Evolutionary conservation across 768 basidiomycete species (phyloP).

Genomic region (Porpolomopsis calyptriformis): DNA sequence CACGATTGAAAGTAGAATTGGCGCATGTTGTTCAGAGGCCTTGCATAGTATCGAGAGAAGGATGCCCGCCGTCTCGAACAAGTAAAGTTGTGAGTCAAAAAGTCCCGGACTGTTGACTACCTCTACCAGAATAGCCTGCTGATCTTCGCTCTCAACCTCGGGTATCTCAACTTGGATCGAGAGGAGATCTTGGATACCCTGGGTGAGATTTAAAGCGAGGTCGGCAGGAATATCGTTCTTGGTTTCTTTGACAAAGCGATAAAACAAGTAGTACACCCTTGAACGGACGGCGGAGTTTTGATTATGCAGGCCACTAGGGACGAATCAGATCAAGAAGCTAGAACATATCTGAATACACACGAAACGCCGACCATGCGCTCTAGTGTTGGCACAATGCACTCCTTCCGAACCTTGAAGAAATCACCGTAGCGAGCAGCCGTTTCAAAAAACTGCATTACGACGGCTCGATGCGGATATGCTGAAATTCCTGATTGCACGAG

Average conservation of each 20-base stretch:
- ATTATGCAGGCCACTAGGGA: slow-evolving; percentile 75
- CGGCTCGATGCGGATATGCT: slow-evolving; percentile 72
- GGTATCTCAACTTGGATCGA: slow-evolving; percentile 67
- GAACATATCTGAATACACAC: slow-evolving; percentile 33
- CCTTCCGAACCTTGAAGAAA: slow-evolving; percentile 90
- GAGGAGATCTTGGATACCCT: slow-evolving; percentile 68
- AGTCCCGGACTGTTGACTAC: slow-evolving; percentile 57
- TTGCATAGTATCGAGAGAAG: slow-evolving; percentile 70
- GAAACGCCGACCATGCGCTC: slow-evolving; percentile 79
- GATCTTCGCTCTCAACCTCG: slow-evolving; percentile 58
- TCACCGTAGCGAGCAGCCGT: slow-evolving; percentile 85
- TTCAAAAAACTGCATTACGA: slow-evolving; percentile 88
- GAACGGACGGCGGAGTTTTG: slow-evolving; percentile 56
- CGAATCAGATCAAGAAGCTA: slow-evolving; percentile 6
- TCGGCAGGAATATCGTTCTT: slow-evolving; percentile 66
- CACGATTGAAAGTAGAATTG: slow-evolving; percentile 63
- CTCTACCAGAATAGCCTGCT: slow-evolving; percentile 64
- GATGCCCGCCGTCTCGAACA: slow-evolving; percentile 86
- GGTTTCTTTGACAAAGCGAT: slow-evolving; percentile 81
- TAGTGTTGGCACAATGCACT: slow-evolving; percentile 77
- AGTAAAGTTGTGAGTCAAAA: slow-evolving; percentile 86
- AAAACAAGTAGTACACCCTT: slow-evolving; percentile 85
- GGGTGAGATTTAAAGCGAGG: slow-evolving; percentile 60
- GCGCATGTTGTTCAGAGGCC: slow-evolving; percentile 54
- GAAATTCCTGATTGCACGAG: slow-evolving; percentile 78